Base-by-base conservation (phyloP, 108 stramenopile genomes). In the Nitzschia palea region DNA sequence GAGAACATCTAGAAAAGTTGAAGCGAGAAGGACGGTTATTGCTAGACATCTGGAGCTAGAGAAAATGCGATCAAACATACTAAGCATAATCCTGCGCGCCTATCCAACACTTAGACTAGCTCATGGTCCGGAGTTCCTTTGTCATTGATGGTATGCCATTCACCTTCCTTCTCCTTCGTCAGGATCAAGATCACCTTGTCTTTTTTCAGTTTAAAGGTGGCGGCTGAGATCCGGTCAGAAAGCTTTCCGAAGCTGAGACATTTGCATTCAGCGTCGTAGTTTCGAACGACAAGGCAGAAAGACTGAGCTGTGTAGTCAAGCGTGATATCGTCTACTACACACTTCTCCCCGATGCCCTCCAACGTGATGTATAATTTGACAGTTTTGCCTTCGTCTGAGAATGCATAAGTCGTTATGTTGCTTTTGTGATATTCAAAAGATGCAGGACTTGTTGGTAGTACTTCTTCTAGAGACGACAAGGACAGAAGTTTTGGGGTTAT, bases 341-440 rank as follows among this genome's bases (percentile, higher is more conserved):
- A 88, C 26, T 58, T 62, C 35, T 88, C 73, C 3, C 86, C 87
- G 1, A 89, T 75, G 12, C 79, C 84, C 15, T 85, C 75, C 42
- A 93, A 26, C 22, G 83, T 71, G 35, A 93, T 78, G 67, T 90
- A 93, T 4, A 93, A 65, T 43, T 86, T 88, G n/a, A 93, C 86
- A 25, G 57, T 80, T 27, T 67, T 73, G 2, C 73, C 86, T 47
- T 86, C 89, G 45, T 93, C 84, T 0, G 75, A 52, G 58, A 93
- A 93, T 22, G 92, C 87, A 70, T 93, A 93, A 31, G 85, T 82
- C 36, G 87, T 93, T 48, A 93, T 93, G 76, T 86, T 93, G 59
- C 78, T 80, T 50, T 90, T 92, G 56, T 74, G 59, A 68, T 84
- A 73, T 29, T 78, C 71, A 63, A 86, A 82, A 29, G 77, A 75